These are phyloP conservation scores for Fistulina hepatica DNA, from an alignment of 1,284 basidiomycete species.

Conservation along the genomic window DNA sequence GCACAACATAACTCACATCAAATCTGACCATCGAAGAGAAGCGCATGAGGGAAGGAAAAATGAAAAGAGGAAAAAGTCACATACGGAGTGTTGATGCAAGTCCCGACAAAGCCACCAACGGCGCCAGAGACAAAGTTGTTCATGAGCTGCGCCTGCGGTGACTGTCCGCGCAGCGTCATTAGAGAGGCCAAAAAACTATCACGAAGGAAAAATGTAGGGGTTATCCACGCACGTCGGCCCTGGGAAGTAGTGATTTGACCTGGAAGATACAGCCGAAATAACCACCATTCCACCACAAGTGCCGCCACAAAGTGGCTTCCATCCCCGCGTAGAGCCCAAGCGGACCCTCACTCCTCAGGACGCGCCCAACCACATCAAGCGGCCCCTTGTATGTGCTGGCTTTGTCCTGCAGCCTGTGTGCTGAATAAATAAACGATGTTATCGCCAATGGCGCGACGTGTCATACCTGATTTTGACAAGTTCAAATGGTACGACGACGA, in stretches of 20 bases:
- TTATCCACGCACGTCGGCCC: constrained; percentile 52
- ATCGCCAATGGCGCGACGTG: constrained; percentile 2
- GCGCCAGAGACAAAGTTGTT: constrained; percentile 93
- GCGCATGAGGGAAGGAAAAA: constrained; percentile 1
- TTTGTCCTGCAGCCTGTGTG: constrained; percentile 81
- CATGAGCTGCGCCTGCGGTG: constrained; percentile 58
- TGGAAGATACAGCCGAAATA: constrained; percentile 91
- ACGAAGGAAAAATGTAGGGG: constrained; percentile 2
- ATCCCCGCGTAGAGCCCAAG: constrained; percentile 87
- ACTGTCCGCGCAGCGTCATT: constrained; percentile 29
- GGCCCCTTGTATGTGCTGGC: constrained; percentile 82
- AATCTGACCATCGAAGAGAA: constrained; percentile 28
- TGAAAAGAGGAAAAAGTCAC: constrained; percentile 18
- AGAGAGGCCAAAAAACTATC: constrained; percentile 1
- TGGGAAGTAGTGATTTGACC: constrained; percentile 71
- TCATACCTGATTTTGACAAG: constrained; percentile 86
- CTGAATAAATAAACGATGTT: not conserved
- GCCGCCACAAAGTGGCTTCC: constrained; percentile 96
- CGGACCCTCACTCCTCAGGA: constrained; percentile 67
- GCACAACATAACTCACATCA: constrained; percentile 32
- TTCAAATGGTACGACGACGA: constrained; percentile 92
- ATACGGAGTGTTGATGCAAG: constrained; percentile 69
- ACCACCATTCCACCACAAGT: constrained; percentile 87
- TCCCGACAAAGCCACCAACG: constrained; percentile 87
- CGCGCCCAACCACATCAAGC: constrained; percentile 78